phyloP scores from a whole-genome alignment of 2,329 filamentous ascomycete species.

The Neofusicoccum ribis region DNA sequence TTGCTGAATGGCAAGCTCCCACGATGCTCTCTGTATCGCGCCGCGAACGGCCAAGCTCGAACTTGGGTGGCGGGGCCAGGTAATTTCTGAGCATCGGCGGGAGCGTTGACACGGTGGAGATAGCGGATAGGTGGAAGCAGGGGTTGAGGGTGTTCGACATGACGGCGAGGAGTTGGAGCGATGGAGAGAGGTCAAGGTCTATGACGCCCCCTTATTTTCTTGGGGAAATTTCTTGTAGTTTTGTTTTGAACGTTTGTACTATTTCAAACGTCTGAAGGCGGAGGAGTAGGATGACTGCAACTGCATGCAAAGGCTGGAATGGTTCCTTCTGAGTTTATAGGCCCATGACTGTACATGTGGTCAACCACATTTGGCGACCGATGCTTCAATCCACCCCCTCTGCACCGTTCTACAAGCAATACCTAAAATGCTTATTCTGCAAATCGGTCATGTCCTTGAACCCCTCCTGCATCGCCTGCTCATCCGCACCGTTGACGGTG shows the following conservation, averaged over 20 bases:
- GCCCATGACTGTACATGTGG: too few species aligned
- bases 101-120: background rate
- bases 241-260: too few species aligned
- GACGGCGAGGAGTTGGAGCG: background rate
- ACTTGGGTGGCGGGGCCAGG: background rate
- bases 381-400: too few species aligned
- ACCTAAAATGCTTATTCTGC: conserved; percentile 36
- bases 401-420: conserved; percentile 16
- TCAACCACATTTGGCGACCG: too few species aligned
- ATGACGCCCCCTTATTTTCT: too few species aligned
- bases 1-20: too few species aligned
- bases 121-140: background rate
- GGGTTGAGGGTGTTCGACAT: conserved; percentile 11
- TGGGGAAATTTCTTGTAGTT: too few species aligned
- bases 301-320: too few species aligned
- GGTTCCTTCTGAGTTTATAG: too few species aligned
- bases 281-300: too few species aligned
- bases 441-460: conserved; percentile 38
- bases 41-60: background rate
- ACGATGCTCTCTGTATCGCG: background rate
- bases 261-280: too few species aligned
- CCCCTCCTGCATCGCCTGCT: conserved; percentile 34
- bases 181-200: too few species aligned
- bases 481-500: conserved; percentile 24
- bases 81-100: background rate